Evolutionary conservation across 2,329 filamentous ascomycete species (phyloP).

Genomic region (Fusarium beomiforme): DNA sequence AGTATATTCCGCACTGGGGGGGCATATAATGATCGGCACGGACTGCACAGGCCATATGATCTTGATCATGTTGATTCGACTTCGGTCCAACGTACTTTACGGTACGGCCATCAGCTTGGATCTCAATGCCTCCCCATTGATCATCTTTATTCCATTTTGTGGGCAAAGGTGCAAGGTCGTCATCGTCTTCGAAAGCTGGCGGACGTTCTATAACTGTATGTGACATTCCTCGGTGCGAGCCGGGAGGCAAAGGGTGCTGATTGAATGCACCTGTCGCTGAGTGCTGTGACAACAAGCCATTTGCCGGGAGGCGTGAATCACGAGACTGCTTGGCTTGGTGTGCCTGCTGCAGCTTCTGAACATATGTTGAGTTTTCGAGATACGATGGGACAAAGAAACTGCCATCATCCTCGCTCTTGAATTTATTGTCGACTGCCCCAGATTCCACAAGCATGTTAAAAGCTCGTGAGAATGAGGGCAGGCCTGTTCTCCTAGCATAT

Average conservation of each 20-base stretch:
- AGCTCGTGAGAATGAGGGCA: constrained; percentile 62
- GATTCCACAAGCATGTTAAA: constrained; percentile 60
- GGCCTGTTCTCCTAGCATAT: constrained; percentile 41
- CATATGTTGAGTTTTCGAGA: constrained; percentile 79
- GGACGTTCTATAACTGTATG: constrained; percentile 86
- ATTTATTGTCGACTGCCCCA: constrained; percentile 41
- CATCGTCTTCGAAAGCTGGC: constrained; percentile 68
- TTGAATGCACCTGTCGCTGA: constrained; percentile 60
- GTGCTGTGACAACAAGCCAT: constrained; percentile 49
- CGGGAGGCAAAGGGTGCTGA: constrained; percentile 52
- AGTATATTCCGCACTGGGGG: constrained; percentile 90
- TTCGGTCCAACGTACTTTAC: constrained; percentile 67
- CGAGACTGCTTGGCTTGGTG: constrained; percentile 68
- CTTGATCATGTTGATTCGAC: constrained; percentile 59
- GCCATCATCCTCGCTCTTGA: constrained; percentile 48
- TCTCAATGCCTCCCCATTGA: constrained; percentile 77
- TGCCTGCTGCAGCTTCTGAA: constrained; percentile 77
- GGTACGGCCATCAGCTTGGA: constrained; percentile 78
- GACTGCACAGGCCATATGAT: constrained; percentile 82
- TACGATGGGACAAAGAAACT: constrained; percentile 87
- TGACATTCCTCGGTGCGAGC: constrained; percentile 77
- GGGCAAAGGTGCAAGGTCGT: constrained; percentile 73
- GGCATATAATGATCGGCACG: constrained; percentile 90
- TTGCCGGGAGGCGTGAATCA: constrained; percentile 51
- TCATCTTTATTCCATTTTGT: constrained; percentile 84